These are phyloP conservation scores for Monilinia fructigena DNA, from an alignment of 2,329 filamentous ascomycete genomes.

Conservation along the genomic window DNA sequence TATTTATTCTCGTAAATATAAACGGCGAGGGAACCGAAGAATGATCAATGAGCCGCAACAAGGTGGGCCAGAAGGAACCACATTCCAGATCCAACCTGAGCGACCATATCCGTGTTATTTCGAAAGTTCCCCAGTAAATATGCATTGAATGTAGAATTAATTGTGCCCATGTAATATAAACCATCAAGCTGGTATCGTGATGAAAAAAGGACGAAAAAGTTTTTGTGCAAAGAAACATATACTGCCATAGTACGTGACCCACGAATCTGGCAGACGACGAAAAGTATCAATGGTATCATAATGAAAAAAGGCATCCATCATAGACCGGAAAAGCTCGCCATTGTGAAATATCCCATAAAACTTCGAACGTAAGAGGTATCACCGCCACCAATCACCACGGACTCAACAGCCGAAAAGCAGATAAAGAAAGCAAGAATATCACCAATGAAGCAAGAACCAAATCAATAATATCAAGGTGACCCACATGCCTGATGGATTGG, in stretches of 20 bases:
- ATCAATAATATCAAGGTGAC: conserved; percentile 4
- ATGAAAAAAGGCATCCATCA: neutral
- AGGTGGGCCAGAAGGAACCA: neutral
- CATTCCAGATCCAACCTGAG: neutral
- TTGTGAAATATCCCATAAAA: neutral
- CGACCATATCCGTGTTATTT: neutral
- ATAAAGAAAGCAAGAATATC: neutral
- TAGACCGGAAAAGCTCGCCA: neutral
- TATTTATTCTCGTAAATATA: neutral
- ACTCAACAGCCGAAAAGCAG: neutral
- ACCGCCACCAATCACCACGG: neutral
- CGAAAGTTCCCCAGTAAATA: neutral
- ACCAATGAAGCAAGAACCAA: conserved; percentile 3
- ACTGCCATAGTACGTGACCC: neutral
- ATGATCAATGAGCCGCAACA: neutral
- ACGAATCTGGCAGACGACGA: neutral
- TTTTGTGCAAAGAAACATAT: neutral
- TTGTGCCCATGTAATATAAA: conserved; percentile 7
- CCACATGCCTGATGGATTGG: conserved; percentile 20
- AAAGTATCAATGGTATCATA: neutral
- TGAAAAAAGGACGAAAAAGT: neutral
- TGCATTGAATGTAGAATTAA: conserved; percentile 4
- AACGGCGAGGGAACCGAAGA: neutral
- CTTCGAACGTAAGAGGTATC: neutral
- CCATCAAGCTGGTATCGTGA: neutral